Conservation (phyloP, 257 asterid species). For the Solanum clarkiae region DNA sequence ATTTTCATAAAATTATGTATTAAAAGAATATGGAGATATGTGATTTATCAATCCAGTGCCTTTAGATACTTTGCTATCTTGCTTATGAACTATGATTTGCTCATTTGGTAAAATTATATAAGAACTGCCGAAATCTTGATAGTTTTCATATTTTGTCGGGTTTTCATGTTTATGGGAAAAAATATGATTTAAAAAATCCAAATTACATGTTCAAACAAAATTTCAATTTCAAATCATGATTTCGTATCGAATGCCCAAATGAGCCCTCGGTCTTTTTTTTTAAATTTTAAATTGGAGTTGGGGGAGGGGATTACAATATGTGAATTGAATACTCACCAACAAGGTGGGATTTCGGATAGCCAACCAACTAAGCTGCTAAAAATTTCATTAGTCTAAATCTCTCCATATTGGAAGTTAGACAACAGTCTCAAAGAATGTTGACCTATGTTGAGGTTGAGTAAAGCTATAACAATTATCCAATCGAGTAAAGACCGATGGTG, state of each 20-base stretch:
- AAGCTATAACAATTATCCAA: background rate
- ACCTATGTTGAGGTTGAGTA: conserved; percentile 1
- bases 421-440: background rate
- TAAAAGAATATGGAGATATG: background rate
- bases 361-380: background rate
- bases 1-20: background rate
- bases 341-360: background rate
- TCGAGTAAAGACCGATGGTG: background rate
- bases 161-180: background rate
- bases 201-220: background rate
- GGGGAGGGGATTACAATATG: background rate
- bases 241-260: background rate
- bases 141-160: background rate
- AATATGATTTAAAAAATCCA: background rate
- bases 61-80: background rate
- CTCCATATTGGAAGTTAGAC: background rate
- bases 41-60: background rate
- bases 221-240: background rate
- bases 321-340: background rate
- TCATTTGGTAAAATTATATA: background rate
- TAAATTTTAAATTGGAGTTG: background rate
- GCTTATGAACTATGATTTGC: background rate
- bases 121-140: background rate
- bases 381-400: background rate
- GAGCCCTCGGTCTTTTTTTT: background rate